Evolutionary conservation across 331 rosid genomes (phyloP).

Genomic region (Quercus tomentella): DNA sequence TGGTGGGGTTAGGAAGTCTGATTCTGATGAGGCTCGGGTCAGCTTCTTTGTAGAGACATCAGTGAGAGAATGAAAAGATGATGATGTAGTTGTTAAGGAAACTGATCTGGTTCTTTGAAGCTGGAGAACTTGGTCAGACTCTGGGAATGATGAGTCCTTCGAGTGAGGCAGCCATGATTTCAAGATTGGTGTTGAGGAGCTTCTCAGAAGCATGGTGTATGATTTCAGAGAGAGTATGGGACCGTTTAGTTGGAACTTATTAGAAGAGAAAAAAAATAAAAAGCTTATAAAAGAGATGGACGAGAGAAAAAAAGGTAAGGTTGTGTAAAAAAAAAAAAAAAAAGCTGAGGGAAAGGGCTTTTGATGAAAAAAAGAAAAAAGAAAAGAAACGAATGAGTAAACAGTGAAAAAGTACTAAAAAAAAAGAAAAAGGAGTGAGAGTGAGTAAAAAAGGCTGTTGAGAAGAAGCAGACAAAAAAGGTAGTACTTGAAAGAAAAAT

Average conservation of each 20-base stretch:
- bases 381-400: not conserved
- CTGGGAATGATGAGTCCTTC: slow-evolving; percentile 36
- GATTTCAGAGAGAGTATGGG: not conserved
- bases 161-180: slow-evolving; percentile 45
- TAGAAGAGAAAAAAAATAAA: not conserved
- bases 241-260: not conserved
- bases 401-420: too few species aligned
- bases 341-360: not conserved
- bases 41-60: slow-evolving; percentile 15
- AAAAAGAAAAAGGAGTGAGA: too few species aligned
- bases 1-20: slow-evolving; percentile 26
- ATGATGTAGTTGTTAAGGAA: not conserved
- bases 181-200: slow-evolving; percentile 52
- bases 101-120: slow-evolving; percentile 42
- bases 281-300: not conserved
- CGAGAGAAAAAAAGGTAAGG: not conserved
- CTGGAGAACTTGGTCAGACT: slow-evolving; percentile 33
- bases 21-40: slow-evolving; percentile 17
- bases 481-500: not conserved
- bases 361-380: not conserved
- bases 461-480: too few species aligned
- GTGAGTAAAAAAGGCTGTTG: too few species aligned
- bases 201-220: slow-evolving; percentile 54
- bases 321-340: not conserved
- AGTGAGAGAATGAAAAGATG: slow-evolving; percentile 4